Conservation (phyloP, 768 basidiomycete genomes). For the Boletus sp. region DNA sequence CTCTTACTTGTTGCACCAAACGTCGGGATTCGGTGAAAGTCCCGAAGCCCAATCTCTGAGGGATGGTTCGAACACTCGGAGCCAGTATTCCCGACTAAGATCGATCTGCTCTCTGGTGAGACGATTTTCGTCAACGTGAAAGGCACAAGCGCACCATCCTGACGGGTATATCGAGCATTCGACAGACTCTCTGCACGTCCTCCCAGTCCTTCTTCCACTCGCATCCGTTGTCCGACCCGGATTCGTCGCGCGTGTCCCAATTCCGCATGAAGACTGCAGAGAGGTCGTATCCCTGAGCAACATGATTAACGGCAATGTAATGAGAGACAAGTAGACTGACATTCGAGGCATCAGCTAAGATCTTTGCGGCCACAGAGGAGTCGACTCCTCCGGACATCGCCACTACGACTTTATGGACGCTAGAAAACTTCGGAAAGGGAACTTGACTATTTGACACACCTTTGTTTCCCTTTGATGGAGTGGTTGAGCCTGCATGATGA, state of each 20-base stretch:
- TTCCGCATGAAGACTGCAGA: conserved; percentile 95
- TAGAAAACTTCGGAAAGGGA: neutral
- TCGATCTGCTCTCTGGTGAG: conserved; percentile 55
- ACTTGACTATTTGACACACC: conserved; percentile 4
- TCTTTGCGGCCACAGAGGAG: conserved; percentile 81
- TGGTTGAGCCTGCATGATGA: conserved; percentile 15
- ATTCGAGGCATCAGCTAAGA: conserved; percentile 55
- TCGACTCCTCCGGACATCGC: conserved; percentile 97
- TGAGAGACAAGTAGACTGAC: conserved; percentile 34
- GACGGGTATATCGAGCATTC: conserved; percentile 67
- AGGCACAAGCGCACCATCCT: conserved; percentile 47
- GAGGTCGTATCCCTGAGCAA: conserved; percentile 67
- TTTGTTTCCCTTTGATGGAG: conserved; percentile 29
- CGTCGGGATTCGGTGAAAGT: conserved; percentile 87
- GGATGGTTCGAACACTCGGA: conserved; percentile 84
- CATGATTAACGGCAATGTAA: neutral
- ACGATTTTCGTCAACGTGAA: neutral
- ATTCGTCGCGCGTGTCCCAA: conserved; percentile 88
- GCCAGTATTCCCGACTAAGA: conserved; percentile 90
- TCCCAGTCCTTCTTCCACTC: conserved; percentile 97
- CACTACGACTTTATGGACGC: conserved; percentile 59
- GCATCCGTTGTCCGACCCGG: conserved; percentile 74
- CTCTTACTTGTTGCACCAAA: conserved; percentile 80
- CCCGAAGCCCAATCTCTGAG: conserved; percentile 75
- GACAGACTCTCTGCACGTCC: conserved; percentile 82